These are phyloP conservation scores for Podila minutissima DNA, from an alignment of 192 early-diverging fungal species.

Conservation along the genomic window DNA sequence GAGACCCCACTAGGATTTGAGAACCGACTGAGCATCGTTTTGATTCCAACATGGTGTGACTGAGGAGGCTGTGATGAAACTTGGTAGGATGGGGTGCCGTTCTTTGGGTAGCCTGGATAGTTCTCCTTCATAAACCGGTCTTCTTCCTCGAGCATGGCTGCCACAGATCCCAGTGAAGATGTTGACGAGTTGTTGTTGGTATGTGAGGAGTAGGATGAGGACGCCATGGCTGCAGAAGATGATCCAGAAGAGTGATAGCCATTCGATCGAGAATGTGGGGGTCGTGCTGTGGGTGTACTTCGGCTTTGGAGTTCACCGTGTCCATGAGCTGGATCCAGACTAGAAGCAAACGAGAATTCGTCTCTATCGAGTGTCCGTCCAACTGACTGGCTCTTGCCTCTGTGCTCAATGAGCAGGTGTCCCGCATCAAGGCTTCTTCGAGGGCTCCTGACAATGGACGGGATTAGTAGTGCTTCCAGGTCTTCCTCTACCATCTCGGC, in stretches of 20 bases:
- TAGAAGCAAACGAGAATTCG: neutral
- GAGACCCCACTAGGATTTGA: constrained; percentile 5
- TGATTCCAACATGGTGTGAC: constrained; percentile 33
- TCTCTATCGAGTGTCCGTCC: constrained; percentile 19
- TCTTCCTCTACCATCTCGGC: constrained; percentile 31
- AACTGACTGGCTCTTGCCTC: constrained; percentile 16
- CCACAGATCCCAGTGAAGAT: constrained; percentile 31
- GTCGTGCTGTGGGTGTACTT: neutral
- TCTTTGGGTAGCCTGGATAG: constrained; percentile 5
- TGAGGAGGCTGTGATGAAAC: constrained; percentile 8
- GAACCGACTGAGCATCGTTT: constrained; percentile 41
- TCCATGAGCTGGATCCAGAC: neutral
- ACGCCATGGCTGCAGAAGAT: constrained; percentile 23
- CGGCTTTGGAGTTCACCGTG: neutral
- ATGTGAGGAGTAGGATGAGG: constrained; percentile 23
- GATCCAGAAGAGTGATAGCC: constrained; percentile 39
- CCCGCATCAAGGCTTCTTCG: constrained; percentile 33
- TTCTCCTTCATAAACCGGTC: constrained; percentile 21
- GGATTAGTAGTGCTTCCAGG: constrained; percentile 32
- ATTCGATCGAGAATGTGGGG: neutral
- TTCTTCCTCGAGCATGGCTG: constrained; percentile 32
- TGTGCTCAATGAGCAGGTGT: neutral
- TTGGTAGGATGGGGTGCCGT: constrained; percentile 9
- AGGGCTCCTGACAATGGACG: constrained; percentile 15
- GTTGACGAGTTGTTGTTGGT: constrained; percentile 35